phyloP scores from a whole-genome alignment of 768 basidiomycete genomes.

The Termitomyces sp. region DNA sequence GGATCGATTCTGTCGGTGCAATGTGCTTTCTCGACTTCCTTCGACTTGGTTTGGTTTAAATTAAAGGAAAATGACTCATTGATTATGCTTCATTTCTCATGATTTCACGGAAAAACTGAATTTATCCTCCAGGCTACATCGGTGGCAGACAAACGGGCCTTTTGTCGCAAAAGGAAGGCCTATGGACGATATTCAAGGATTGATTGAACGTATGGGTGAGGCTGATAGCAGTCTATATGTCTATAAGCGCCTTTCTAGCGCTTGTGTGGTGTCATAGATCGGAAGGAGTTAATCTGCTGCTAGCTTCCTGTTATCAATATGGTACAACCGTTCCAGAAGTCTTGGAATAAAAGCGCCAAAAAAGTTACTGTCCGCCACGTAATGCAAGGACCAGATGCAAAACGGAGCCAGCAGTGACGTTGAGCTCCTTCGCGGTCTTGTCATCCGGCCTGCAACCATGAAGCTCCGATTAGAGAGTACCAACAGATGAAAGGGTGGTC shows the following conservation, averaged over 20 bases:
- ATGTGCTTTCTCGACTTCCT: background rate
- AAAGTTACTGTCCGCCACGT: slow-evolving; percentile 72
- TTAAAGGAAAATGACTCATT: background rate
- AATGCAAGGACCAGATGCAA: slow-evolving; percentile 95
- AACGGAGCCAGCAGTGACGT: slow-evolving; percentile 80
- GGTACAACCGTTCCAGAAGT: slow-evolving; percentile 1
- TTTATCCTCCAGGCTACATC: background rate
- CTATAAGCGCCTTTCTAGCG: background rate
- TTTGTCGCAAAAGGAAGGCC: background rate
- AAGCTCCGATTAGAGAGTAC: slow-evolving; percentile 44
- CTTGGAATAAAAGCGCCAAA: background rate
- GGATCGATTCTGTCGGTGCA: background rate
- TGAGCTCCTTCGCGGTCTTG: slow-evolving; percentile 82
- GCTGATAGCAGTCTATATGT: background rate
- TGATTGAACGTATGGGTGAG: background rate
- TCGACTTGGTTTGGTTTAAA: background rate
- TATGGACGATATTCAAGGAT: background rate
- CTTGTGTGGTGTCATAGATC: background rate
- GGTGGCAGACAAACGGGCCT: background rate
- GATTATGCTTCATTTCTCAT: background rate
- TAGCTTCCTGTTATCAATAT: slow-evolving; percentile 9
- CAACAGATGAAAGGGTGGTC: background rate
- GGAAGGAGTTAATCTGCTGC: background rate
- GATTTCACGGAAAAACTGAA: background rate
- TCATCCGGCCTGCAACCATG: slow-evolving; percentile 50